A percentile compares a stretch with the other conserved stretches of the same genome.
Conservation (phyloP, 2,329 filamentous ascomycete genomes). For the Seiridium cupressi region DNA sequence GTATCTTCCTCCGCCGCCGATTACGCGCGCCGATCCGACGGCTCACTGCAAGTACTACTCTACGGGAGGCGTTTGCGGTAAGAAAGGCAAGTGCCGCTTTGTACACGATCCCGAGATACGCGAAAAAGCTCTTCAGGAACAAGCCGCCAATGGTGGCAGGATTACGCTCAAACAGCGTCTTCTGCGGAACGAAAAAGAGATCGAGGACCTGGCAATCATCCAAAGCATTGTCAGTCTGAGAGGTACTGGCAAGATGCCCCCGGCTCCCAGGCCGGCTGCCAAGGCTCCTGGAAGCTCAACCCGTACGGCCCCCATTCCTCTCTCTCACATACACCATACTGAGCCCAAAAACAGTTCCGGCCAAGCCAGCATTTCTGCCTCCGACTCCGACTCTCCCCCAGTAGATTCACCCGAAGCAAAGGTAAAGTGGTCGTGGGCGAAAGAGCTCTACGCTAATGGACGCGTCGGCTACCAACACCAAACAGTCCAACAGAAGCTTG, state of each 20-base stretch:
- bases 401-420: background rate
- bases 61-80: conserved; percentile 66
- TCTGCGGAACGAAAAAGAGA: conserved; percentile 65
- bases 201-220: conserved; percentile 64
- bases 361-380: conserved; percentile 5
- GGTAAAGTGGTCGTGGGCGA: background rate
- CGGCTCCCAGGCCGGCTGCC: conserved; percentile 20
- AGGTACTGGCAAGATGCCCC: conserved; percentile 44
- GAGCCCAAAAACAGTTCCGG: conserved; percentile 1
- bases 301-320: conserved; percentile 15
- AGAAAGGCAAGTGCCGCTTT: conserved; percentile 75
- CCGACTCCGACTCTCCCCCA: conserved; percentile 5
- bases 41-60: conserved; percentile 72
- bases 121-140: conserved; percentile 61
- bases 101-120: conserved; percentile 64
- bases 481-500: background rate
- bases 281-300: conserved; percentile 22
- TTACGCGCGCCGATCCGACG: conserved; percentile 55
- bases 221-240: conserved; percentile 66
- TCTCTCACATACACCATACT: background rate
- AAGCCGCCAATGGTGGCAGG: conserved; percentile 62
- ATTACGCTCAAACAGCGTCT: conserved; percentile 66
- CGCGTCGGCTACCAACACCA: background rate
- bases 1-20: conserved; percentile 45
- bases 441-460: background rate